phyloP scores from a whole-genome alignment of 1,284 basidiomycete genomes.

The Stygiomarasmius scandens region DNA sequence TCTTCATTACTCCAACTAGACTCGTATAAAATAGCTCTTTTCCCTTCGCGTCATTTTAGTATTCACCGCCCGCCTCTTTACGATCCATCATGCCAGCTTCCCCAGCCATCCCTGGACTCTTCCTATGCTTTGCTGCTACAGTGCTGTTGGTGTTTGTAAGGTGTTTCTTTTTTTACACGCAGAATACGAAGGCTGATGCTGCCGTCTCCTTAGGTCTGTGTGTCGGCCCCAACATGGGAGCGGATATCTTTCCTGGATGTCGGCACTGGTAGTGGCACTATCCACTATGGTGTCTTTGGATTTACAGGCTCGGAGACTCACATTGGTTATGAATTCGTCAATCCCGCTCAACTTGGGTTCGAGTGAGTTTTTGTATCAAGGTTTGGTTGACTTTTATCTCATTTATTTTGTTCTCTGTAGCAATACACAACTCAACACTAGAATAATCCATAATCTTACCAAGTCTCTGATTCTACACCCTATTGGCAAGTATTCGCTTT shows the following conservation, averaged over 20 bases:
- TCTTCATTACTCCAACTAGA: too few species aligned
- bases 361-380: constrained; percentile 9
- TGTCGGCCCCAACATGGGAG: constrained; percentile 76
- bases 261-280: constrained; percentile 32
- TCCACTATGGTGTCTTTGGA: constrained; percentile 78
- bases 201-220: constrained; percentile 48
- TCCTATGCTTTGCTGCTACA: constrained; percentile 60
- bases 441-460: constrained; percentile 69
- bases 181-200: not conserved
- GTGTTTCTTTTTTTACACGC: not conserved
- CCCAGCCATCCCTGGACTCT: constrained; percentile 46
- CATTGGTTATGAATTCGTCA: constrained; percentile 60
- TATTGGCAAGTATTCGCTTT: constrained; percentile 52
- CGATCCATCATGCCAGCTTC: constrained; percentile 33
- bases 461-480: constrained; percentile 76
- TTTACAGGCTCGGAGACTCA: constrained; percentile 58
- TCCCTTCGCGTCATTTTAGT: too few species aligned
- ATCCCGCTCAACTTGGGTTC: constrained; percentile 7
- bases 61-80: too few species aligned
- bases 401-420: constrained; percentile 24
- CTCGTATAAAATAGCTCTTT: too few species aligned
- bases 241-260: constrained; percentile 69
- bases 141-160: constrained; percentile 71
- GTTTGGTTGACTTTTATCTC: not conserved
- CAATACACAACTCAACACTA: constrained; percentile 46